Conservation (phyloP, 805 yeast species). For the Soucietia sequanensis region DNA sequence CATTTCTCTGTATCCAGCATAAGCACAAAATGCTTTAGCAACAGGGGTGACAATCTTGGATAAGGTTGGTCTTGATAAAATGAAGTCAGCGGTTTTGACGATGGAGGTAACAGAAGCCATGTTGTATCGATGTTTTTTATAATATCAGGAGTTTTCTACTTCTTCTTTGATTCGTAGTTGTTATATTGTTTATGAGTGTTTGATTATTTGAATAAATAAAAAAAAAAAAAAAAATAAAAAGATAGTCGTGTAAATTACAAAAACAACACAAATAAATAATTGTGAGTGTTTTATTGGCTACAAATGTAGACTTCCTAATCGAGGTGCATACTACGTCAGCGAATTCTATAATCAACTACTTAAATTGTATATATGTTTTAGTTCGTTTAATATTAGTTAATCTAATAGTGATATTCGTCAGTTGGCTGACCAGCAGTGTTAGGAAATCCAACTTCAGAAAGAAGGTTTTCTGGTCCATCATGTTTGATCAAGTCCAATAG, state of each 20-base stretch:
- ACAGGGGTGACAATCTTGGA: constrained; percentile 76
- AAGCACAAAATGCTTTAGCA: constrained; percentile 68
- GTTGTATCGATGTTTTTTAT: constrained; percentile 8
- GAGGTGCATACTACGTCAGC: constrained; percentile 12
- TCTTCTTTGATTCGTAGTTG: too few relatives aligned
- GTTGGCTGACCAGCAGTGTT: constrained; percentile 54
- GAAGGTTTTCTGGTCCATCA: constrained; percentile 51
- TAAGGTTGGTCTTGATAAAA: constrained; percentile 76
- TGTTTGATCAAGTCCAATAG: constrained; percentile 45
- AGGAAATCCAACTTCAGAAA: constrained; percentile 66
- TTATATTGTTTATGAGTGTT: background rate
- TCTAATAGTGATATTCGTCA: constrained; percentile 63
- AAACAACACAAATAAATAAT: constrained; percentile 17
- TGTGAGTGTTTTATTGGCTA: constrained; percentile 25
- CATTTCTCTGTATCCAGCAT: constrained; percentile 91
- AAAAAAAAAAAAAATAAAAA: background rate
- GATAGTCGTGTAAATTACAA: background rate
- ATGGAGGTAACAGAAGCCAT: constrained; percentile 67
- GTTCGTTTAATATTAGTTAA: background rate
- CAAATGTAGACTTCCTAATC: constrained; percentile 21
- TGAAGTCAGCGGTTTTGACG: constrained; percentile 72
- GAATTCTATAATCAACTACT: background rate
- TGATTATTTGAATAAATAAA: too few relatives aligned
- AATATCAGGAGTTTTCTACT: too few relatives aligned
- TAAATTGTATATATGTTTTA: background rate